These are phyloP conservation scores for Aspergillus leporis DNA, from an alignment of 495 filamentous ascomycete species.

Conservation along the genomic window DNA sequence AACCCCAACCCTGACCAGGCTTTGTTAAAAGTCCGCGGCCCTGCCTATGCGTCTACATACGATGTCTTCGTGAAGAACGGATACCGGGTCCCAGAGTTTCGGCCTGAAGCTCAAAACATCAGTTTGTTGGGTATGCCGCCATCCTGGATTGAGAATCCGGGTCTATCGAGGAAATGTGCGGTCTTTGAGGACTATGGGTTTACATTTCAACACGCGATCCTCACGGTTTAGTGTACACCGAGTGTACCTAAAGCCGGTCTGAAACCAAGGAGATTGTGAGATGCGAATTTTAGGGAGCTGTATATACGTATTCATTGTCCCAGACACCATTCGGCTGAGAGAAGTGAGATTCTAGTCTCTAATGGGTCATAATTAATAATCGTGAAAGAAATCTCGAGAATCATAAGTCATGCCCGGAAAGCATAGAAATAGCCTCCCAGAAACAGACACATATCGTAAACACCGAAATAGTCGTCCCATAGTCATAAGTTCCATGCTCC, in stretches of 20 bases:
- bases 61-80: slow-evolving; percentile 6
- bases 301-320: not conserved
- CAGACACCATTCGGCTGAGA: not conserved
- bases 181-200: slow-evolving; percentile 31
- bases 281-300: not conserved
- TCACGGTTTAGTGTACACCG: slow-evolving; percentile 7
- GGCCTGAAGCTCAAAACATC: slow-evolving; percentile 9
- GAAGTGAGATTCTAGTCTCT: slow-evolving; percentile 2
- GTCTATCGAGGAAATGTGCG: slow-evolving; percentile 19
- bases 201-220: slow-evolving; percentile 23
- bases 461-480: not conserved
- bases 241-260: not conserved
- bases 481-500: not conserved
- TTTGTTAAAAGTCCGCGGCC: slow-evolving; percentile 20
- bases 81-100: slow-evolving; percentile 17
- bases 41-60: slow-evolving; percentile 24
- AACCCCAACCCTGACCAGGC: slow-evolving; percentile 27
- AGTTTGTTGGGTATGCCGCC: slow-evolving; percentile 23
- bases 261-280: not conserved
- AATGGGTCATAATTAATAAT: not conserved
- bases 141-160: slow-evolving; percentile 13
- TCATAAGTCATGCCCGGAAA: not conserved
- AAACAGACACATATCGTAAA: not conserved
- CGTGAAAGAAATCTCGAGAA: not conserved
- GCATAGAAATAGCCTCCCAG: not conserved